Conservation (phyloP, 805 yeast genomes). For the Kuraishia ogatae region DNA sequence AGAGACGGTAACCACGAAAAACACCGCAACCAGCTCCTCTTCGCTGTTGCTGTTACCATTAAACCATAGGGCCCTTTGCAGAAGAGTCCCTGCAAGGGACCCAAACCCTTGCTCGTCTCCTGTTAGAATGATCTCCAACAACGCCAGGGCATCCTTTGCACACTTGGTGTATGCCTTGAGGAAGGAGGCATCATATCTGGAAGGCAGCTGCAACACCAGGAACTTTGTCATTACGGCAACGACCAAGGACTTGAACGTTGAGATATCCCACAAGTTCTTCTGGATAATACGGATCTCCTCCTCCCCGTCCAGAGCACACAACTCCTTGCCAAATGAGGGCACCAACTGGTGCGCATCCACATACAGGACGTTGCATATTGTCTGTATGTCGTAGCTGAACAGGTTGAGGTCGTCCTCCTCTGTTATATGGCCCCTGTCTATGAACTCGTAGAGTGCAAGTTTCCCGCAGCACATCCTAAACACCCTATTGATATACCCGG, state of each 20-base stretch:
- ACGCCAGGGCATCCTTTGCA: conserved; percentile 32
- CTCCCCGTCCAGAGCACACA: conserved; percentile 45
- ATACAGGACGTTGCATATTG: conserved; percentile 42
- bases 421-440: conserved; percentile 17
- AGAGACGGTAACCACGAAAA: not conserved
- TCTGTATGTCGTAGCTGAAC: conserved; percentile 53
- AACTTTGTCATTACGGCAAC: conserved; percentile 38
- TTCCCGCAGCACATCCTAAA: conserved; percentile 34
- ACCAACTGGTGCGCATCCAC: conserved; percentile 33
- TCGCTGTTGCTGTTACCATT: not conserved
- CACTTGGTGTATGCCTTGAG: conserved; percentile 26
- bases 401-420: conserved; percentile 52
- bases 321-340: conserved; percentile 45
- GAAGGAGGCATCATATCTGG: conserved; percentile 5
- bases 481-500: conserved; percentile 53
- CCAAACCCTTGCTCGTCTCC: conserved; percentile 51
- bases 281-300: conserved; percentile 31
- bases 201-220: conserved; percentile 19
- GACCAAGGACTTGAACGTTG: conserved; percentile 55
- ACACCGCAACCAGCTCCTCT: conserved; percentile 1
- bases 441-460: conserved; percentile 13
- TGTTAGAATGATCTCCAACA: conserved; percentile 38
- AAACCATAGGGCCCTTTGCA: not conserved
- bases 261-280: conserved; percentile 37
- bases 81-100: conserved; percentile 6